Conservation (phyloP, 352 stramenopile genomes). For the Phytophthora tentaculata region DNA sequence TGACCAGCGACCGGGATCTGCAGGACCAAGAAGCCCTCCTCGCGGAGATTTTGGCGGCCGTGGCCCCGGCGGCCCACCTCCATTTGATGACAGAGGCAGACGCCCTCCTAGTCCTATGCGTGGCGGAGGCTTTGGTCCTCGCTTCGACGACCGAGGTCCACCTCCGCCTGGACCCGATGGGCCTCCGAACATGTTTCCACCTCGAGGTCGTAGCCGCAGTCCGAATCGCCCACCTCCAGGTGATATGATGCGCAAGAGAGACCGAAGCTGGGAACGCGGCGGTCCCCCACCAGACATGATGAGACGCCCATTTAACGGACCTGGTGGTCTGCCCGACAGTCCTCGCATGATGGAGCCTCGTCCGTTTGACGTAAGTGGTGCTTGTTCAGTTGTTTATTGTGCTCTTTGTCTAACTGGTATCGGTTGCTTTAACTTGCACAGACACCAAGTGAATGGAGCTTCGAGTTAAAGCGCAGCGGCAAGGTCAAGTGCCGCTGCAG, state of each 20-base stretch:
- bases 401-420: slow-evolving; percentile 2
- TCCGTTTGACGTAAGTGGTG: slow-evolving; percentile 37
- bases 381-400: slow-evolving; percentile 2
- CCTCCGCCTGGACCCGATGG: slow-evolving; percentile 21
- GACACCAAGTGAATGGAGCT: slow-evolving; percentile 45
- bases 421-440: slow-evolving; percentile 19
- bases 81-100: slow-evolving; percentile 34
- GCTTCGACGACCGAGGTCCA: slow-evolving; percentile 49
- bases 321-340: slow-evolving; percentile 31
- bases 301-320: slow-evolving; percentile 28
- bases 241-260: slow-evolving; percentile 47
- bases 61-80: slow-evolving; percentile 18
- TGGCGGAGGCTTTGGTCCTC: slow-evolving; percentile 31
- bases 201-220: slow-evolving; percentile 50
- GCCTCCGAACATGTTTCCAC: slow-evolving; percentile 38
- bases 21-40: slow-evolving; percentile 18
- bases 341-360: slow-evolving; percentile 41
- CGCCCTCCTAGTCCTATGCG: slow-evolving; percentile 38
- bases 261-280: slow-evolving; percentile 49
- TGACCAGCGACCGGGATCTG: slow-evolving; percentile 15
- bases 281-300: slow-evolving; percentile 31
- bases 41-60: slow-evolving; percentile 16
- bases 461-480: slow-evolving; percentile 44
- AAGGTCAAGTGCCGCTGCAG: slow-evolving; percentile 46
- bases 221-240: slow-evolving; percentile 35